These are phyloP conservation scores for Ceratobasidium papillatum DNA, from an alignment of 1,284 basidiomycete species.

Conservation along the genomic window DNA sequence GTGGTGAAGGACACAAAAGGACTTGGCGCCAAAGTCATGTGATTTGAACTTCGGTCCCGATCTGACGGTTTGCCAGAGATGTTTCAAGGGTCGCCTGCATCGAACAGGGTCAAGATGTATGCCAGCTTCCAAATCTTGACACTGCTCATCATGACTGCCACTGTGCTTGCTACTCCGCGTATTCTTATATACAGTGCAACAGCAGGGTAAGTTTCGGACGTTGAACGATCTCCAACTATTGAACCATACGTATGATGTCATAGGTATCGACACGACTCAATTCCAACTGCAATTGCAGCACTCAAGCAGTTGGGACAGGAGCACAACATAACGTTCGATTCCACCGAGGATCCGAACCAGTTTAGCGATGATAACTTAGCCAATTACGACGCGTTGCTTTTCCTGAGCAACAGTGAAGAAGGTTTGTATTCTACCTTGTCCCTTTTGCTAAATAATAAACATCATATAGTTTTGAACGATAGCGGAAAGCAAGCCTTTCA, in stretches of 20 bases:
- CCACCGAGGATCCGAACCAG: slow-evolving; percentile 68
- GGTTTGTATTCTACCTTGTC: slow-evolving; percentile 51
- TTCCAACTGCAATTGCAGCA: slow-evolving; percentile 71
- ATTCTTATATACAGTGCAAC: slow-evolving; percentile 49
- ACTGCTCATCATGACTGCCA: slow-evolving; percentile 17
- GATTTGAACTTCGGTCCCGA: not conserved
- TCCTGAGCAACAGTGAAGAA: slow-evolving; percentile 76
- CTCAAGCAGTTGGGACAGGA: slow-evolving; percentile 58
- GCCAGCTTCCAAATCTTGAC: not conserved
- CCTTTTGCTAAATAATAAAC: not conserved
- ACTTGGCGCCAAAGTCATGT: not conserved
- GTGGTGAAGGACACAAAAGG: not conserved
- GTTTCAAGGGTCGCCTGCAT: not conserved
- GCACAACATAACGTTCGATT: slow-evolving; percentile 65
- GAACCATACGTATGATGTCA: slow-evolving; percentile 25
- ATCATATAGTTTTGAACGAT: slow-evolving; percentile 65
- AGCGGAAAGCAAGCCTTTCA: slow-evolving; percentile 69
- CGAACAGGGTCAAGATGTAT: not conserved
- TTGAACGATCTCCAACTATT: not conserved
- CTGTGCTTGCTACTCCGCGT: slow-evolving; percentile 23
- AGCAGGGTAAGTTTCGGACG: slow-evolving; percentile 49
- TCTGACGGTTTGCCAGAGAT: not conserved
- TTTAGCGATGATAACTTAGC: slow-evolving; percentile 67
- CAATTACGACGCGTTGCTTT: slow-evolving; percentile 72
- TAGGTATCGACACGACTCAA: slow-evolving; percentile 75